Conservation (phyloP, 2,329 filamentous ascomycete species). For the Aphanoascus verrucosus region DNA sequence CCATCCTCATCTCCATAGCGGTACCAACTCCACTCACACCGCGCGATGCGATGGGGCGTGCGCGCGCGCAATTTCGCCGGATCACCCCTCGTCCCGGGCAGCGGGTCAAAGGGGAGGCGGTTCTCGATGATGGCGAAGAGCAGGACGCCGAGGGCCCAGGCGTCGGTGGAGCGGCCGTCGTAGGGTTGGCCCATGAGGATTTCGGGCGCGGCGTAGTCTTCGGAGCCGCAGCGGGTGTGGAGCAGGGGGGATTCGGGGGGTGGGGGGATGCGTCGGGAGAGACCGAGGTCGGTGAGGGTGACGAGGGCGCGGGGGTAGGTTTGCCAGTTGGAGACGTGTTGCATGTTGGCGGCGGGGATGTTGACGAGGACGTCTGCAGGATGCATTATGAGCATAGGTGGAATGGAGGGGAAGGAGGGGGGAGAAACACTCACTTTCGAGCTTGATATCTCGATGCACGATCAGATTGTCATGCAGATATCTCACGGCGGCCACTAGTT, state of each 20-base stretch:
- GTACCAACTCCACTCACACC: constrained; percentile 92
- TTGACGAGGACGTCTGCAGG: constrained; percentile 78
- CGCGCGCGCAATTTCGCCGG: constrained; percentile 64
- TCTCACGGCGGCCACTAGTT: constrained; percentile 71
- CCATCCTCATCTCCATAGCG: constrained; percentile 73
- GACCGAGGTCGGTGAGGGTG: constrained; percentile 81
- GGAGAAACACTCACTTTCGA: constrained; percentile 62
- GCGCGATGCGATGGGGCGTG: constrained; percentile 86
- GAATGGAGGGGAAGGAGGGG: constrained; percentile 6
- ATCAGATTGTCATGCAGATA: constrained; percentile 80
- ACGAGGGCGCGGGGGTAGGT: constrained; percentile 72
- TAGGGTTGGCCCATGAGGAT: constrained; percentile 93
- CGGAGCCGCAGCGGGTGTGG: constrained; percentile 87
- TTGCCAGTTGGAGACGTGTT: constrained; percentile 57
- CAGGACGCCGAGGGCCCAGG: constrained; percentile 88
- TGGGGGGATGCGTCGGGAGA: constrained; percentile 68
- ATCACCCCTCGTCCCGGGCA: constrained; percentile 63
- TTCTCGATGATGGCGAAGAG: constrained; percentile 89
- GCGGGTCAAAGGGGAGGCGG: constrained; percentile 84
- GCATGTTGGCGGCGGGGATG: constrained; percentile 56
- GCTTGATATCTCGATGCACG: constrained; percentile 93
- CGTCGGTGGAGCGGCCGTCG: constrained; percentile 81
- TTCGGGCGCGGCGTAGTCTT: constrained; percentile 94
- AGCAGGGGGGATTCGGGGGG: constrained; percentile 70
- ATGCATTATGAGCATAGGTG: constrained; percentile 16